phyloP scores from a whole-genome alignment of 345 rosid genomes.

The Arabidopsis thaliana region DNA sequence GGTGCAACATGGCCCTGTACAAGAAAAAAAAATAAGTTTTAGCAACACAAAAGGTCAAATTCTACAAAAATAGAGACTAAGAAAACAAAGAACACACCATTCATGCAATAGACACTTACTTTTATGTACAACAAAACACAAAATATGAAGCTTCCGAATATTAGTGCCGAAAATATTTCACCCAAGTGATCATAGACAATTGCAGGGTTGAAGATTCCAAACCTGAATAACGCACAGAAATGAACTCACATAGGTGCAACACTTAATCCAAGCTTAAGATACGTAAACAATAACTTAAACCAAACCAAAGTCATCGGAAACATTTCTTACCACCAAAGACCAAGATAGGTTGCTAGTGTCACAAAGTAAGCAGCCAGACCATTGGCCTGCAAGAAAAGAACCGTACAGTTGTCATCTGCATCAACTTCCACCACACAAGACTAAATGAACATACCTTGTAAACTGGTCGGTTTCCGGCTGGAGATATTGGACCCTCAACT shows the following conservation, averaged over 20 bases:
- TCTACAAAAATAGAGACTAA: slow-evolving; percentile 6
- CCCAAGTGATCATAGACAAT: slow-evolving; percentile 95
- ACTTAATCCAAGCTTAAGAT: not conserved
- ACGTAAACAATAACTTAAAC: slow-evolving; percentile 1
- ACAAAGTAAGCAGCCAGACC: slow-evolving; percentile 84
- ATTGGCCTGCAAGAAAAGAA: slow-evolving; percentile 67
- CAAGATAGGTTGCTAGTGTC: slow-evolving; percentile 74
- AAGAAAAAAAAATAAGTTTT: slow-evolving; percentile 35
- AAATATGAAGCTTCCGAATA: slow-evolving; percentile 89
- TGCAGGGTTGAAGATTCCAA: slow-evolving; percentile 84
- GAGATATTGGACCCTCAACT: slow-evolving; percentile 91
- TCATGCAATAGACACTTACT: slow-evolving; percentile 52
- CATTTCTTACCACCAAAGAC: slow-evolving; percentile 92
- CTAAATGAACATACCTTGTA: slow-evolving; percentile 66
- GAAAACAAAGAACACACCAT: slow-evolving; percentile 20
- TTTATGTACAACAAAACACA: slow-evolving; percentile 87
- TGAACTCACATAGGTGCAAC: slow-evolving; percentile 10
- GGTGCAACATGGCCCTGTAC: slow-evolving; percentile 90
- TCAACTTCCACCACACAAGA: slow-evolving; percentile 5
- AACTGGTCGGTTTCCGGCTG: slow-evolving; percentile 81
- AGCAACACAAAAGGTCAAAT: slow-evolving; percentile 35
- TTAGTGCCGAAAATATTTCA: slow-evolving; percentile 88
- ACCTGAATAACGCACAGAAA: slow-evolving; percentile 60
- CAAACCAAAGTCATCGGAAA: slow-evolving; percentile 2
- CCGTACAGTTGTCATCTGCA: not conserved